Conservation (phyloP, 2,329 filamentous ascomycete species). For the Cercospora beticola region DNA sequence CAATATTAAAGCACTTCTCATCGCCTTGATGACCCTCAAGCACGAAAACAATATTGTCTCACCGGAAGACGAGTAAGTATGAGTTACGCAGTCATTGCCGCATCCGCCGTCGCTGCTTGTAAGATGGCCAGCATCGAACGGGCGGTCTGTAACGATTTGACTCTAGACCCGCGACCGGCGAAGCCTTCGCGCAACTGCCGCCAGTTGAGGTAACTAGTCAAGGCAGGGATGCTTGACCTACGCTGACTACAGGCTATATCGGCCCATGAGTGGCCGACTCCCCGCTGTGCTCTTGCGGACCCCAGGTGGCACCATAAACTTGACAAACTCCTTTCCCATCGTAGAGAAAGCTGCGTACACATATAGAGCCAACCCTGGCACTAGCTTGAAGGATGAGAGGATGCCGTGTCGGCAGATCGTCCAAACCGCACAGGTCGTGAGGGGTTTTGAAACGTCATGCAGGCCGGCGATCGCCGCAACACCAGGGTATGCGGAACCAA, state of each 20-base stretch:
- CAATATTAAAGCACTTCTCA: neutral
- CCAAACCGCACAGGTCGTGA: neutral
- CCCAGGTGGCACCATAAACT: neutral
- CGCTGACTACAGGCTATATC: neutral
- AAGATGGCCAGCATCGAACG: neutral
- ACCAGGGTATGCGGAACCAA: neutral
- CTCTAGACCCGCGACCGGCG: neutral
- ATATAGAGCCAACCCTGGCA: neutral
- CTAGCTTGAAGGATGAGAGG: neutral
- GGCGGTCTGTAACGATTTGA: neutral
- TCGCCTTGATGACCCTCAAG: neutral
- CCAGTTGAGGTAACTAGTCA: neutral
- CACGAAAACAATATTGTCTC: neutral
- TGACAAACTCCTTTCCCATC: neutral
- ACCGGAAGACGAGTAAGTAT: neutral
- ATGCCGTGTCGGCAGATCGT: neutral
- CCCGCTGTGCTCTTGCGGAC: neutral
- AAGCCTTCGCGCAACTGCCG: neutral
- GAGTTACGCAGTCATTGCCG: neutral
- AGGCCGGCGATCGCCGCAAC: neutral
- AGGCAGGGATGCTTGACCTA: neutral
- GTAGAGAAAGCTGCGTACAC: neutral
- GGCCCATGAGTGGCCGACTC: neutral
- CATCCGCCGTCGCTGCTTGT: neutral
- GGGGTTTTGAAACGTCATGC: slow-evolving; percentile 4